Base-by-base conservation (phyloP, 2,329 filamentous ascomycete genomes). In the Colletotrichum sp. region DNA sequence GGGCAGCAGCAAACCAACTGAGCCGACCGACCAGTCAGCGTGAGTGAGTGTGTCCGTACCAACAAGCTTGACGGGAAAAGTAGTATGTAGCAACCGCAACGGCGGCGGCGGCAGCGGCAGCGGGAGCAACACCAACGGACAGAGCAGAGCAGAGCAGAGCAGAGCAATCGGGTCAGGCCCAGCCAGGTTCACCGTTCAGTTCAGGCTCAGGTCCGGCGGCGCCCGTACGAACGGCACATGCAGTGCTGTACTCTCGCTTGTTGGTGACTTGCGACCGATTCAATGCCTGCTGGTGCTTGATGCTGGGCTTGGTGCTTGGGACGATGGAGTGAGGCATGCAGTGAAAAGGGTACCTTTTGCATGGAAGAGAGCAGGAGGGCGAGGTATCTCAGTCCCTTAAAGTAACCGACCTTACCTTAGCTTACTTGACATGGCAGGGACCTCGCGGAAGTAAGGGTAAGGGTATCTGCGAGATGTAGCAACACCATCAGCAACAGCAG, bases 191-290 rank as follows among this genome's bases (percentile, higher is more conserved):
- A 13, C 67, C 64, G 70, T 69, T 26, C 49, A 24, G 30, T 59
- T 34, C 55, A 62, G 65, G 59, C 39, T 64, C 66, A 71, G 72
- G 67, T 74, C 34, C 72, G 39, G 68, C 72, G 39, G 68, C 26
- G 67, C 39, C 70, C 70, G 70, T 67, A 59, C 69, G 60, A 55
- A 71, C 70, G 70, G 68, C 72, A 72, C 69, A 75, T 71, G 68
- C 69, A 55, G 55, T 26, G 26, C 62, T 52, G 68, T 62, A 52
- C 72, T 55, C 59, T 67, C 68, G 72, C 68, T 75, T 75, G 49
- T 34, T 62, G 55, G 44, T 32, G 28, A 65, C 21, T 44, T 26
- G 69, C 36, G 70, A 32, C 70, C 30, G 69, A 52, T 21, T 55
- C 32, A 59, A 34, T 59, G 55, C 55, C 59, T 30, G 59, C 28